Conservation (phyloP, 2,329 filamentous ascomycete species). For the Fusarium sp. region DNA sequence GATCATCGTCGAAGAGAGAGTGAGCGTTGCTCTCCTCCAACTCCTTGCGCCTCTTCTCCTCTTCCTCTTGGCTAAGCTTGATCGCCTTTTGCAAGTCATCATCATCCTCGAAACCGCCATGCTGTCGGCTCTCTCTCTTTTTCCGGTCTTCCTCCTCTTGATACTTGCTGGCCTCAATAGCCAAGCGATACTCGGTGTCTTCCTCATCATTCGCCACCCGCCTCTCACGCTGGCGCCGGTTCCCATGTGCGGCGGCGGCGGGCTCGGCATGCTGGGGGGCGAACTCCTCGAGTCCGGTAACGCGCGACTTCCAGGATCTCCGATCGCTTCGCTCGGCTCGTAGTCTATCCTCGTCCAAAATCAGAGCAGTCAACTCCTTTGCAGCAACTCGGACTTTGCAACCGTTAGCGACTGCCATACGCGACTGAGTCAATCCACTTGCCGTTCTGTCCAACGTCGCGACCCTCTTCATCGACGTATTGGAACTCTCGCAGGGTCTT, state of each 20-base stretch:
- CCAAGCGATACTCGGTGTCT: slow-evolving; percentile 89
- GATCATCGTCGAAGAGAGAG: slow-evolving; percentile 88
- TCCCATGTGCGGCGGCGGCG: slow-evolving; percentile 10
- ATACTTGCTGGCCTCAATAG: slow-evolving; percentile 93
- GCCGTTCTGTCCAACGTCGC: slow-evolving; percentile 98
- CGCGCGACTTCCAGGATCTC: slow-evolving; percentile 96
- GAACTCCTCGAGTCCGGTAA: slow-evolving; percentile 91
- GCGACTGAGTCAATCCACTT: slow-evolving; percentile 48
- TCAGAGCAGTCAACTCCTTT: slow-evolving; percentile 92
- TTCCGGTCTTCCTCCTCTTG: slow-evolving; percentile 91
- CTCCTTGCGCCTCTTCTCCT: slow-evolving; percentile 87
- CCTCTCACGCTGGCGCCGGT: slow-evolving; percentile 59
- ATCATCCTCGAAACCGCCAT: slow-evolving; percentile 67
- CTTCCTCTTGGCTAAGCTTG: slow-evolving; percentile 93
- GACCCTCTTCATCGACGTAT: slow-evolving; percentile 94
- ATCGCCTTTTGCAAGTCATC: slow-evolving; percentile 96
- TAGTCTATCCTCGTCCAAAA: slow-evolving; percentile 93
- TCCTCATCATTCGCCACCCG: slow-evolving; percentile 77
- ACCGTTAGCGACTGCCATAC: slow-evolving; percentile 29
- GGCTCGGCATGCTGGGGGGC: slow-evolving; percentile 59
- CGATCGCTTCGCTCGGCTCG: slow-evolving; percentile 91
- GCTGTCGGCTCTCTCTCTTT: slow-evolving; percentile 75
- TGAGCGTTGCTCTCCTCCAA: slow-evolving; percentile 87
- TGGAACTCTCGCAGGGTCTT: slow-evolving; percentile 98
- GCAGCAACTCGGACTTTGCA: slow-evolving; percentile 88